Base-by-base conservation (phyloP, 768 basidiomycete species). In the Rhodotorula diobovata region DNA sequence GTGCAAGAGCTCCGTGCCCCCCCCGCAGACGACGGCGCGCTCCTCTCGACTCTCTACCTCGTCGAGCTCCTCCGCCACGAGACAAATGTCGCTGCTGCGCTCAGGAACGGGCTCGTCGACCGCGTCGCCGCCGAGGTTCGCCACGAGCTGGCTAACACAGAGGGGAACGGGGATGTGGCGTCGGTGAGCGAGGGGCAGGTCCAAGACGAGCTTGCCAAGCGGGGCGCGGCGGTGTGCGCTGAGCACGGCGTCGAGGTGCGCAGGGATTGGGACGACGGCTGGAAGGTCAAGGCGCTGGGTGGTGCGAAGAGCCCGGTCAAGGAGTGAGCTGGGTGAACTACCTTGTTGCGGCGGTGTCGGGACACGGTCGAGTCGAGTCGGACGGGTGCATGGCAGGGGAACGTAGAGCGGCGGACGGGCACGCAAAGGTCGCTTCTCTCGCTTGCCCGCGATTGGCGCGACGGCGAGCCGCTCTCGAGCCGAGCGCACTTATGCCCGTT, bases 341-440 rank as follows among this genome's bases (percentile, higher is more conserved):
- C n/a, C n/a, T n/a, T n/a, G n/a, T n/a, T n/a, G n/a, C n/a, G n/a
- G n/a, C n/a, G n/a, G n/a, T n/a, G n/a, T n/a, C 79, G 80, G 46
- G 85, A 78, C 53, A 84, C 84, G 59, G 53, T 30, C 32, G 53
- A 20, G 66, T 35, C n/a, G n/a, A n/a, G n/a, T n/a, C n/a, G n/a
- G n/a, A n/a, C n/a, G n/a, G n/a, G n/a, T n/a, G n/a, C n/a, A n/a
- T n/a, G n/a, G n/a, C n/a, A n/a, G n/a, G n/a, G n/a, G n/a, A n/a
- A n/a, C n/a, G n/a, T n/a, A n/a, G n/a, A n/a, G n/a, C n/a, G n/a
- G n/a, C n/a, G n/a, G n/a, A n/a, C n/a, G n/a, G n/a, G n/a, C n/a
- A n/a, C n/a, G n/a, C n/a, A n/a, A n/a, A n/a, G n/a, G n/a, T n/a
- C n/a, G n/a, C n/a, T n/a, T n/a, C n/a, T n/a, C n/a, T n/a, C n/a